Conservation (phyloP, 1,284 basidiomycete genomes). For the Cutaneotrichosporon cutaneum region DNA sequence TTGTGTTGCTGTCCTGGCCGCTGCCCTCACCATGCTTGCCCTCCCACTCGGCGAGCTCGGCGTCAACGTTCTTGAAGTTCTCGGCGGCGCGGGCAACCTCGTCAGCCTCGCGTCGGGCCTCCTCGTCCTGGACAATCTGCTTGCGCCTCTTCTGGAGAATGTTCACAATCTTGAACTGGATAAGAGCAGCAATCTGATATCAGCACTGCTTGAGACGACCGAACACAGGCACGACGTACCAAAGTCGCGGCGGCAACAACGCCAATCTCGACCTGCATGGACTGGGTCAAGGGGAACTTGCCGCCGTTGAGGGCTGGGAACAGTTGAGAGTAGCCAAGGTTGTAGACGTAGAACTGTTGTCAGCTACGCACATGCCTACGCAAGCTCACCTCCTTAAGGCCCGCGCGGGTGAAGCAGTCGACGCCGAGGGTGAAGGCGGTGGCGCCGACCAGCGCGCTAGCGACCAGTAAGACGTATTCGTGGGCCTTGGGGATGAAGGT, state of each 20-base stretch:
- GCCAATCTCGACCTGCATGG: constrained; percentile 91
- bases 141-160: constrained; percentile 73
- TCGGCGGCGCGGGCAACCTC: constrained; percentile 73
- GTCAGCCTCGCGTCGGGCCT: constrained; percentile 68
- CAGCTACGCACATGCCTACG: constrained; percentile 1
- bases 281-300: constrained; percentile 81
- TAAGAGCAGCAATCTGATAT: constrained; percentile 70
- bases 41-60: constrained; percentile 83
- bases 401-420: constrained; percentile 87
- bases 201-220: neutral
- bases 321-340: constrained; percentile 68
- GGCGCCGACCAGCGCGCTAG: constrained; percentile 76
- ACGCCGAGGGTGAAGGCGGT: constrained; percentile 88
- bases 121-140: constrained; percentile 70
- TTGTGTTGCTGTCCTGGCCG: constrained; percentile 1
- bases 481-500: constrained; percentile 70
- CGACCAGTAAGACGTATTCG: constrained; percentile 73
- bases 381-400: constrained; percentile 72
- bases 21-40: constrained; percentile 63
- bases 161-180: constrained; percentile 81
- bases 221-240: constrained; percentile 31
- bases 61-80: constrained; percentile 64
- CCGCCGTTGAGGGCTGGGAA: constrained; percentile 73
- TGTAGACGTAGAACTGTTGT: constrained; percentile 85
- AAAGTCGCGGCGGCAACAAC: constrained; percentile 69